phyloP scores from a whole-genome alignment of 2,329 filamentous ascomycete species.

The Alternaria arbusti region DNA sequence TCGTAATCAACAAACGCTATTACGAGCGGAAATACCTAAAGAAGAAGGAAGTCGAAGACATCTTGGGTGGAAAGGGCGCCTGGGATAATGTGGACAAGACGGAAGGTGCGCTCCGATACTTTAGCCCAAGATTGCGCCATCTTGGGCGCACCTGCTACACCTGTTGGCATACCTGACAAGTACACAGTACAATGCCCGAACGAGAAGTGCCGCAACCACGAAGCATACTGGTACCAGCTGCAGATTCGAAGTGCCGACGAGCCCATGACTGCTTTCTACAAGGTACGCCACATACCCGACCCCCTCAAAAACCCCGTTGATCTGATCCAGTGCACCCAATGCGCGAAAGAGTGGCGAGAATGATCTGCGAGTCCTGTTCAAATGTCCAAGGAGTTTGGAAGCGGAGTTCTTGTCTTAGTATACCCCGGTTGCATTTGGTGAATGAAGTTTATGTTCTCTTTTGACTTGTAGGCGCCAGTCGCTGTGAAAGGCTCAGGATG shows the following conservation, averaged over 20 bases:
- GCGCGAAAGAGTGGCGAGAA: constrained; percentile 54
- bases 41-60: constrained; percentile 85
- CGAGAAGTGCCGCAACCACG: constrained; percentile 77
- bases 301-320: constrained; percentile 5
- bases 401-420: constrained; percentile 5
- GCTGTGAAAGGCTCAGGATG: not conserved
- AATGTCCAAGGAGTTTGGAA: constrained; percentile 14
- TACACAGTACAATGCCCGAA: constrained; percentile 77
- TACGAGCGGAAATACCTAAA: constrained; percentile 82
- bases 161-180: not conserved
- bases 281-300: constrained; percentile 57
- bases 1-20: constrained; percentile 77
- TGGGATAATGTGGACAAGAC: constrained; percentile 93
- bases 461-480: not conserved
- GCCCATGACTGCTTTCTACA: constrained; percentile 97
- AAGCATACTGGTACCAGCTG: constrained; percentile 94
- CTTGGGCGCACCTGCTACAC: not conserved
- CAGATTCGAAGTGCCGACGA: constrained; percentile 98
- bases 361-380: constrained; percentile 13
- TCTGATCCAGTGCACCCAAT: constrained; percentile 49
- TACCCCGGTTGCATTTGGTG: constrained; percentile 7
- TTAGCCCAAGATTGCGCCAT: not conserved
- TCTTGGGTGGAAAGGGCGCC: constrained; percentile 84
- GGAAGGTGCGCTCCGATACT: constrained; percentile 53
- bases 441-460: not conserved